Conservation (phyloP, 2,329 filamentous ascomycete species). For the Madurella mycetomatis region DNA sequence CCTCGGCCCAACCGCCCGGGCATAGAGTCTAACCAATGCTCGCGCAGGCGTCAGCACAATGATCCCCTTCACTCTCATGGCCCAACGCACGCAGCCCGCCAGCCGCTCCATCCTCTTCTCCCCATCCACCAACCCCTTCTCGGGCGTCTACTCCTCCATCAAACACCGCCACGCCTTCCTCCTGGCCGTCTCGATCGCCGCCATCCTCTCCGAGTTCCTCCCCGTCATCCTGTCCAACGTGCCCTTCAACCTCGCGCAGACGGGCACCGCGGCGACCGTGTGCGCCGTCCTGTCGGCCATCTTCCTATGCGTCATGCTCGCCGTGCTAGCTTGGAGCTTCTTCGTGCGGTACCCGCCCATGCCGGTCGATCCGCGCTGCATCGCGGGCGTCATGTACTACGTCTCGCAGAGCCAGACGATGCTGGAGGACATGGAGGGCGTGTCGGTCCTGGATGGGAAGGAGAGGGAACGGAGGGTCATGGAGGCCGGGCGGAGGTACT, state of each 20-base stretch:
- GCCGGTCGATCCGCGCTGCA: constrained; percentile 43
- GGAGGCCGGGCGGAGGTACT: constrained; percentile 30
- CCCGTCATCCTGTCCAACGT: constrained; percentile 47
- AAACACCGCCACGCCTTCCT: constrained; percentile 37
- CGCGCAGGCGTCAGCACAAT: constrained; percentile 41
- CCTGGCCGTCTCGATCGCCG: constrained; percentile 37
- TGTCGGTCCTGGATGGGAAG: constrained; percentile 24
- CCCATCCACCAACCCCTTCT: constrained; percentile 42
- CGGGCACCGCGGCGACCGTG: constrained; percentile 35
- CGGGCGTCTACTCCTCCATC: constrained; percentile 38
- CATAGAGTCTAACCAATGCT: background rate
- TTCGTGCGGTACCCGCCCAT: constrained; percentile 41
- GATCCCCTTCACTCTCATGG: constrained; percentile 41
- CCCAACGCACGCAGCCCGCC: constrained; percentile 31
- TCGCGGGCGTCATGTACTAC: constrained; percentile 45
- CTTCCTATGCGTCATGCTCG: constrained; percentile 41
- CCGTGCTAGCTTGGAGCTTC: constrained; percentile 38
- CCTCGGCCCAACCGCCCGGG: background rate
- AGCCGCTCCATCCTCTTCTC: constrained; percentile 38
- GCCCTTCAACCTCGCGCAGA: constrained; percentile 42
- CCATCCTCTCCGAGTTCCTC: constrained; percentile 47
- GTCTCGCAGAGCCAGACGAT: constrained; percentile 29
- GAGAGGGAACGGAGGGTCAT: constrained; percentile 27
- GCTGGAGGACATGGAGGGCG: constrained; percentile 27
- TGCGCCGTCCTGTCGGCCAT: constrained; percentile 39